phyloP scores from a whole-genome alignment of 768 basidiomycete genomes.

The Pleurotus salmoneostramineus region DNA sequence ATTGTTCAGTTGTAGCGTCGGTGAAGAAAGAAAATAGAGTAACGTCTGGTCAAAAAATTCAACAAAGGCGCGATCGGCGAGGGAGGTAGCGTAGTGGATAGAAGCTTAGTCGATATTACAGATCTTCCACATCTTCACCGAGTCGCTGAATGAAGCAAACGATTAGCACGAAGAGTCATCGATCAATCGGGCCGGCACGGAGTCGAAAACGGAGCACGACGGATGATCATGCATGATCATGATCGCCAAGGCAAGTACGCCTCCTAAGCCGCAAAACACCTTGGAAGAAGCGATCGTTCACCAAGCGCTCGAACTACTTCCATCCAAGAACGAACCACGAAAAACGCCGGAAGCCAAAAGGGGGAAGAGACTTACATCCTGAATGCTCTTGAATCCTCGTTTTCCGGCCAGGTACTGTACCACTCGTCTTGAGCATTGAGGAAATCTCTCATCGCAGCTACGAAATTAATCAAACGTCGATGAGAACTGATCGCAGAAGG shows the following conservation, averaged over 20 bases:
- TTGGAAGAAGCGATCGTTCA: not conserved
- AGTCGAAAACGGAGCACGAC: not conserved
- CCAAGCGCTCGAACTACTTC: not conserved
- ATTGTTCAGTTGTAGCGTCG: not conserved
- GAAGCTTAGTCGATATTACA: conserved; percentile 16
- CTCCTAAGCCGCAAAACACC: not conserved
- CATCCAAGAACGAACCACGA: not conserved
- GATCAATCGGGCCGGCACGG: not conserved
- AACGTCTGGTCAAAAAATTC: not conserved
- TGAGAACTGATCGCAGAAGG: not conserved
- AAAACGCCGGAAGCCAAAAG: too few species aligned
- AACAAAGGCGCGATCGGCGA: not conserved
- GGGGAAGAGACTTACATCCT: conserved; percentile 50
- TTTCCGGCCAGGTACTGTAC: conserved; percentile 67
- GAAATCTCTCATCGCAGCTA: conserved; percentile 71
- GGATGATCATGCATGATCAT: not conserved
- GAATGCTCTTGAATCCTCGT: conserved; percentile 56
- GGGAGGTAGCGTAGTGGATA: not conserved
- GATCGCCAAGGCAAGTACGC: not conserved
- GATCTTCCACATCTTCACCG: conserved; percentile 48
- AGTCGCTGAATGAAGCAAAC: conserved; percentile 28
- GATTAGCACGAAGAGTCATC: conserved; percentile 27
- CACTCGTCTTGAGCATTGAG: conserved; percentile 56
- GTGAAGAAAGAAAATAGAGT: not conserved
- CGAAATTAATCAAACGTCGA: not conserved